phyloP scores from a whole-genome alignment of 1,139 yeast genomes.

The Hyphopichia fennica region DNA sequence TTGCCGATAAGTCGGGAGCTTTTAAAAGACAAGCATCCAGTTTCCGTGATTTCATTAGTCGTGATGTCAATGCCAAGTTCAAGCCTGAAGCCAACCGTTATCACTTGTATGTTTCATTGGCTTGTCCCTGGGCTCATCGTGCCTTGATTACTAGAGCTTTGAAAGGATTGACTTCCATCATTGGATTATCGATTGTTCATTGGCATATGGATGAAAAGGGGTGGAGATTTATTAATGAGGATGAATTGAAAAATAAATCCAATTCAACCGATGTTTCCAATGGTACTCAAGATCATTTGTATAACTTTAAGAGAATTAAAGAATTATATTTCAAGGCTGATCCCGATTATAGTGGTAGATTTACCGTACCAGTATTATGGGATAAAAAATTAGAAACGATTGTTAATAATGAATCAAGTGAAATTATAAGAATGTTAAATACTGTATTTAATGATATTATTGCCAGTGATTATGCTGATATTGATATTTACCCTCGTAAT shows the following conservation, averaged over 20 bases:
- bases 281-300: slow-evolving; percentile 67
- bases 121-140: slow-evolving; percentile 97
- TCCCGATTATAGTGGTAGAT: slow-evolving; percentile 75
- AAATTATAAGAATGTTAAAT: slow-evolving; percentile 81
- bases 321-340: slow-evolving; percentile 76
- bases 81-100: slow-evolving; percentile 79
- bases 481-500: slow-evolving; percentile 65
- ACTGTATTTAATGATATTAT: slow-evolving; percentile 61
- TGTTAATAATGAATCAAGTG: slow-evolving; percentile 88
- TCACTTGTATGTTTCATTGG: slow-evolving; percentile 82
- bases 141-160: slow-evolving; percentile 73
- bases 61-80: slow-evolving; percentile 59
- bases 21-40: slow-evolving; percentile 49
- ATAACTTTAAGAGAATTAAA: slow-evolving; percentile 59
- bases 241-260: slow-evolving; percentile 20
- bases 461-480: slow-evolving; percentile 44
- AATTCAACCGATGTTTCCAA: slow-evolving; percentile 41
- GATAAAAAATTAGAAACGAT: slow-evolving; percentile 79
- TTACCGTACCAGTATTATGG: slow-evolving; percentile 93
- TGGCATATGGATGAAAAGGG: slow-evolving; percentile 86
- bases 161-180: slow-evolving; percentile 68
- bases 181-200: slow-evolving; percentile 77
- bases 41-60: slow-evolving; percentile 60
- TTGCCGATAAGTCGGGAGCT: slow-evolving; percentile 54
- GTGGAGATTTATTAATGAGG: slow-evolving; percentile 66